These are phyloP conservation scores for Apiosordaria backusii DNA, from an alignment of 495 filamentous ascomycete species.

Conservation along the genomic window DNA sequence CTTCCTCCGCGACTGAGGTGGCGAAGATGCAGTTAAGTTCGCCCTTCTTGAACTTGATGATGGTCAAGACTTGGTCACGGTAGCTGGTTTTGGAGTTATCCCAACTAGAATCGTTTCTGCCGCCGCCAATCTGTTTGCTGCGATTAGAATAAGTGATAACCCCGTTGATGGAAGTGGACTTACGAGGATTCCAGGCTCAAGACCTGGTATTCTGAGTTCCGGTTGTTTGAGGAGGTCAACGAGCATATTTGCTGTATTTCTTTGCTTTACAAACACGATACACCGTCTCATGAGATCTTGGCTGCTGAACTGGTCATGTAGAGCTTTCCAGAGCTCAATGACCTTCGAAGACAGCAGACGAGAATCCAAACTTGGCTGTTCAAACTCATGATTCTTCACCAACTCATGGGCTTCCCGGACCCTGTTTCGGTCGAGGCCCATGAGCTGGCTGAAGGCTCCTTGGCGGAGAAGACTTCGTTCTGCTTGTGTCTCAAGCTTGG, in stretches of 20 bases:
- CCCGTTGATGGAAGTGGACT: not conserved
- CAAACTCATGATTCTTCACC: slow-evolving; percentile 50
- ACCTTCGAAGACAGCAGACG: slow-evolving; percentile 70
- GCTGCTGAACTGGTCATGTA: slow-evolving; percentile 55
- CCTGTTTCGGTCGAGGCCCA: slow-evolving; percentile 49
- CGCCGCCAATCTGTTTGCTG: slow-evolving; percentile 27
- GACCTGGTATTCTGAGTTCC: slow-evolving; percentile 51
- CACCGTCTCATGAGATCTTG: slow-evolving; percentile 60
- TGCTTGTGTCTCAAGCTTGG: slow-evolving; percentile 58
- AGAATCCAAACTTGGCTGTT: slow-evolving; percentile 38
- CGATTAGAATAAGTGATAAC: not conserved
- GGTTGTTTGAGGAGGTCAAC: slow-evolving; percentile 57
- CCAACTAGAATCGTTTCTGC: slow-evolving; percentile 17
- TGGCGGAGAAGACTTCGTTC: slow-evolving; percentile 40
- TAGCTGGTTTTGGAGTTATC: slow-evolving; percentile 55
- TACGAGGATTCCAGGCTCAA: slow-evolving; percentile 60
- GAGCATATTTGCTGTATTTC: slow-evolving; percentile 74
- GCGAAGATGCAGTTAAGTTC: slow-evolving; percentile 86
- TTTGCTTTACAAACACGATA: slow-evolving; percentile 80
- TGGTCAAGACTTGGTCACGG: slow-evolving; percentile 69
- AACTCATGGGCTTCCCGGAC: slow-evolving; percentile 59
- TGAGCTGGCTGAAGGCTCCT: slow-evolving; percentile 37
- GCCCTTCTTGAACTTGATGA: slow-evolving; percentile 74
- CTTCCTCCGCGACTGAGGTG: slow-evolving; percentile 91
- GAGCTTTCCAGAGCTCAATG: slow-evolving; percentile 52